Evolutionary conservation across 2,329 filamentous ascomycete species (phyloP).

Genomic region (Exutisphaerella laricina): DNA sequence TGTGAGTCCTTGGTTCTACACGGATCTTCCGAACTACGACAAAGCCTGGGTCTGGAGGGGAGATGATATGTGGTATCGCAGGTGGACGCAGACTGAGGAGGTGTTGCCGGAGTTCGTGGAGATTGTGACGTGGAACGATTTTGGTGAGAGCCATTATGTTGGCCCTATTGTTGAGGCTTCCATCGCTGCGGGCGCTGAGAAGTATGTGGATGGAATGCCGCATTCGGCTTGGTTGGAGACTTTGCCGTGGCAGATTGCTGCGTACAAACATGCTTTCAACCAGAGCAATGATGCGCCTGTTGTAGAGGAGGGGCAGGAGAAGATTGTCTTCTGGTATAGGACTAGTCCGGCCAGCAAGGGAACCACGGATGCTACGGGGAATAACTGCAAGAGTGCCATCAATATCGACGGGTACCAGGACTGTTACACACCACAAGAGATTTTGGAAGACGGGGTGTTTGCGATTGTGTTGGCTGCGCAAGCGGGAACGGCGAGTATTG

Average conservation of each 20-base stretch:
- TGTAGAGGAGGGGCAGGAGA: conserved; percentile 21
- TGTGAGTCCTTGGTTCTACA: conserved; percentile 50
- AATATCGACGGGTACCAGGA: conserved; percentile 30
- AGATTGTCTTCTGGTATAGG: conserved; percentile 43
- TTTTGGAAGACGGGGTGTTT: conserved; percentile 43
- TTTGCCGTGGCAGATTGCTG: conserved; percentile 47
- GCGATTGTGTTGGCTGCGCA: conserved; percentile 36
- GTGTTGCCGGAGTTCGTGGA: conserved; percentile 50
- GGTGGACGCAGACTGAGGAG: conserved; percentile 52
- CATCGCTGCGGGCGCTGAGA: conserved; percentile 38
- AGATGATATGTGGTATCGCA: conserved; percentile 56
- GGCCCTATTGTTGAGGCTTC: conserved; percentile 33
- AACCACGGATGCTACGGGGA: conserved; percentile 35
- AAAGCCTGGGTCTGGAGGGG: conserved; percentile 61
- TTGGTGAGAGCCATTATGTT: conserved; percentile 54
- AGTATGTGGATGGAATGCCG: conserved; percentile 45
- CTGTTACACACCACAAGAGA: conserved; percentile 25
- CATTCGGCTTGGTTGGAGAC: conserved; percentile 49
- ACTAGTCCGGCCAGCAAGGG: conserved; percentile 36
- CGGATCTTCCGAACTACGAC: conserved; percentile 50
- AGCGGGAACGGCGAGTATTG: conserved; percentile 33
- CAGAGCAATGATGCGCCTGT: conserved; percentile 8
- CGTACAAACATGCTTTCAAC: conserved; percentile 44
- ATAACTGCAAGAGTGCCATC: conserved; percentile 22
- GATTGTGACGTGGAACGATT: conserved; percentile 57